Evolutionary conservation across 2,329 filamentous ascomycete genomes (phyloP).

Genomic region (Escovopsis sp.): DNA sequence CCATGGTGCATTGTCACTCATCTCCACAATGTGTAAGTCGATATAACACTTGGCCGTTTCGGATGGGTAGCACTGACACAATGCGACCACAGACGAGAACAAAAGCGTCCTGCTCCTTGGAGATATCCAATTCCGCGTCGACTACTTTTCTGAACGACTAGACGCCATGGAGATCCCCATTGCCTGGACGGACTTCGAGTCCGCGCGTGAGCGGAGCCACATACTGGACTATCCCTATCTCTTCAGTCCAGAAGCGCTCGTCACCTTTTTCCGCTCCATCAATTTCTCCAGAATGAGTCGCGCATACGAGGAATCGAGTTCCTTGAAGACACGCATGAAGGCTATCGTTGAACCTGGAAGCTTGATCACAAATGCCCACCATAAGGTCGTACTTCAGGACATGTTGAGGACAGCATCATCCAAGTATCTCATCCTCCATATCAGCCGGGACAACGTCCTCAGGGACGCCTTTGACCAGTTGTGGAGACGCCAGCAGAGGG

Average conservation of each 20-base stretch:
- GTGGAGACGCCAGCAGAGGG: constrained; percentile 70
- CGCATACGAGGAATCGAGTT: constrained; percentile 55
- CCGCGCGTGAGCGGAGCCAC: constrained; percentile 52
- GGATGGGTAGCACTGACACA: constrained; percentile 7
- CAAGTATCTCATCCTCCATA: constrained; percentile 55
- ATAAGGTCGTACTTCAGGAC: constrained; percentile 47
- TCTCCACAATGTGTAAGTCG: constrained; percentile 55
- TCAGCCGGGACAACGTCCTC: constrained; percentile 53
- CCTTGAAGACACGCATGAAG: constrained; percentile 40
- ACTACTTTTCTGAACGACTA: constrained; percentile 61
- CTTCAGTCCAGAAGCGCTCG: constrained; percentile 56
- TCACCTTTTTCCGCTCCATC: constrained; percentile 75
- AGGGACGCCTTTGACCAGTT: constrained; percentile 72
- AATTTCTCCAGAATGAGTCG: constrained; percentile 80
- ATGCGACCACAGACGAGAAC: constrained; percentile 35
- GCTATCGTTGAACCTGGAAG: constrained; percentile 39
- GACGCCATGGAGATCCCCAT: constrained; percentile 62
- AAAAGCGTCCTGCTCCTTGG: constrained; percentile 49
- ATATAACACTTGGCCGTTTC: not conserved
- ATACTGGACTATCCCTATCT: constrained; percentile 70
- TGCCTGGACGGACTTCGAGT: constrained; percentile 49
- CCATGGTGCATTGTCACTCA: constrained; percentile 61
- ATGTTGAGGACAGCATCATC: constrained; percentile 52
- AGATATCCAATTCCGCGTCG: constrained; percentile 57
- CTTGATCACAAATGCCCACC: constrained; percentile 39